A percentile compares a stretch with the other conserved stretches of the same genome.
Evolutionary conservation across 345 rosid genomes (phyloP).

Genomic region (Toxicodendron radicans): DNA sequence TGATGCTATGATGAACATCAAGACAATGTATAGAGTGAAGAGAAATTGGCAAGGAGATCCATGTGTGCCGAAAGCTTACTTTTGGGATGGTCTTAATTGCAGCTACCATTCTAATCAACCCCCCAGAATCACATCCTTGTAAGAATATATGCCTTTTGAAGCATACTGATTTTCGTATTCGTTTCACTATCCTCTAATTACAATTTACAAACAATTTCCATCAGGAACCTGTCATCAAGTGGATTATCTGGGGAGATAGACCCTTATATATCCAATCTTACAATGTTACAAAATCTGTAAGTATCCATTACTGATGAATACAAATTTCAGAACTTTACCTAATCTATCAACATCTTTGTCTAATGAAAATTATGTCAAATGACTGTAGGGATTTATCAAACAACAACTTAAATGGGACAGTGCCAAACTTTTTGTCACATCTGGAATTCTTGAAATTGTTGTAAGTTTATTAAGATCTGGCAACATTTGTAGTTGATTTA

Average conservation of each 20-base stretch:
- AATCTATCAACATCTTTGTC: too few species aligned
- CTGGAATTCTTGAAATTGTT: constrained; percentile 37
- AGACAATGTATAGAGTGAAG: constrained; percentile 15
- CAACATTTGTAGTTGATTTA: neutral
- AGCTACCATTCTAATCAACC: constrained; percentile 16
- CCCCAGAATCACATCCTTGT: constrained; percentile 37
- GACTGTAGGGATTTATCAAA: constrained; percentile 56
- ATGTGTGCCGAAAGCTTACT: constrained; percentile 21
- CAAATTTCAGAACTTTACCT: neutral
- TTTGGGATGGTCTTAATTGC: constrained; percentile 48
- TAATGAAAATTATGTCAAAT: neutral
- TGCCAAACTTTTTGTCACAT: constrained; percentile 45
- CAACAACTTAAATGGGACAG: constrained; percentile 41
- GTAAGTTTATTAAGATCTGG: constrained; percentile 31
- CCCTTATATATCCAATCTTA: constrained; percentile 31
- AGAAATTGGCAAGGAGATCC: constrained; percentile 40
- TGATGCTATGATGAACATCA: constrained; percentile 26
- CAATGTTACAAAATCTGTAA: constrained; percentile 35
- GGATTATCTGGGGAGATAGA: constrained; percentile 27
- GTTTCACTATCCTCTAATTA: too few species aligned
- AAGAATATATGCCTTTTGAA: neutral
- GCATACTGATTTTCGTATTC: neutral
- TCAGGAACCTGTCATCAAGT: constrained; percentile 19
- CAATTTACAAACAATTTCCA: neutral
- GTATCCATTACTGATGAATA: constrained; percentile 5